phyloP scores from a whole-genome alignment of 129 eudicot genomes.

The Solidago caesia region DNA sequence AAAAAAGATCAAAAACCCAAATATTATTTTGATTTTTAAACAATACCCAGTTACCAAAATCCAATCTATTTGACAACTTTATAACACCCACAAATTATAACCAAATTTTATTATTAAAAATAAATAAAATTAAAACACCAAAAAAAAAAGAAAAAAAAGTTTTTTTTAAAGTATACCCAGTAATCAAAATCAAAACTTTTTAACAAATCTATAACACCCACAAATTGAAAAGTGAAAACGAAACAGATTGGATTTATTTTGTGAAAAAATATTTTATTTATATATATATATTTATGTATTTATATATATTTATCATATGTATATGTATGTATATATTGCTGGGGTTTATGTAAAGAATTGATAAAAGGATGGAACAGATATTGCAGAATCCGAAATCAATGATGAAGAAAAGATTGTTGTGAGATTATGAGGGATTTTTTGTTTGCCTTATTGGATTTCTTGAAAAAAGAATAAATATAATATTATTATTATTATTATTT shows the following conservation, averaged over 20 bases:
- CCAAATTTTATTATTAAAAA: no score
- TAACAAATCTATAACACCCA: conserved; percentile 16
- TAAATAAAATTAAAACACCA: conserved; percentile 11
- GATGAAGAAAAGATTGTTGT: conserved; percentile 33
- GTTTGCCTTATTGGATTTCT: conserved; percentile 1
- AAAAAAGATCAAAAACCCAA: conserved; percentile 22
- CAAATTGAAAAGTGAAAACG: conserved; percentile 2
- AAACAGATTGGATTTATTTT: conserved; percentile 28
- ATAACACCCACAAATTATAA: conserved; percentile 31
- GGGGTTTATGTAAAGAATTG: conserved; percentile 27
- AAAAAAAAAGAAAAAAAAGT: not conserved
- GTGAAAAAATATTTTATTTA: not conserved
- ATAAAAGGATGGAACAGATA: conserved; percentile 17
- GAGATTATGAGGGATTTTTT: conserved; percentile 17
- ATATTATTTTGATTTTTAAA: not conserved
- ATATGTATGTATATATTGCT: conserved; percentile 7
- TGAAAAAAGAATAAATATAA: not conserved
- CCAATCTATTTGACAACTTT: not conserved
- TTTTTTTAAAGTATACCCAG: conserved; percentile 2
- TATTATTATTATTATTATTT: not conserved
- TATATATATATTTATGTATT: not conserved
- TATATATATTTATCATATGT: not conserved
- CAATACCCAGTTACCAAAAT: conserved; percentile 20
- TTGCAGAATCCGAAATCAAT: conserved; percentile 26
- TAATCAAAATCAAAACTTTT: conserved; percentile 5